phyloP scores from a whole-genome alignment of 306 rosid genomes.

The Cyamopsis tetragonoloba region DNA sequence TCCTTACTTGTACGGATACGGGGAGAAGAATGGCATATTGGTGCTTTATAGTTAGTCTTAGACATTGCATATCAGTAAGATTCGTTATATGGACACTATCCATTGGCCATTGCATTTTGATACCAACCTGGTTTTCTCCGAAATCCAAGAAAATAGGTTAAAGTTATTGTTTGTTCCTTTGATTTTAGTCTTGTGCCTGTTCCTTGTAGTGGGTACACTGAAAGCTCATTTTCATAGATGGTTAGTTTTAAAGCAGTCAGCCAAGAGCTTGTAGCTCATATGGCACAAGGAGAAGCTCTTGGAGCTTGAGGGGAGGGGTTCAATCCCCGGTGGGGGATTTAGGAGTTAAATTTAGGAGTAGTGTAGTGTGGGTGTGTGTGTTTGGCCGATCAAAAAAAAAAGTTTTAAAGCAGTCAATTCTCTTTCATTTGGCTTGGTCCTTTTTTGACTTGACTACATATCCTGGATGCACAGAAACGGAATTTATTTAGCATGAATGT shows the following conservation, averaged over 20 bases:
- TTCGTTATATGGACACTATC: neutral
- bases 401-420: neutral
- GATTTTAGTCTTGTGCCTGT: conserved; percentile 10
- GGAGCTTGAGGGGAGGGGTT: no score
- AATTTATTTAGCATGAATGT: conserved; percentile 1
- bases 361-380: no score
- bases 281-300: no score
- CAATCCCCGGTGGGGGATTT: no score
- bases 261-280: no score
- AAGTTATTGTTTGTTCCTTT: neutral
- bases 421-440: no score
- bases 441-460: neutral
- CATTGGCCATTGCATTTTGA: conserved; percentile 1
- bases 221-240: neutral
- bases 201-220: neutral
- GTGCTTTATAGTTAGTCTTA: no score
- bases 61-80: neutral
- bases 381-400: no score
- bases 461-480: neutral
- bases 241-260: neutral
- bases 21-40: no score
- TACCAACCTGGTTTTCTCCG: neutral
- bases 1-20: no score
- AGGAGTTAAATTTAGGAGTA: no score
- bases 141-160: neutral